Base-by-base conservation (phyloP, 225 moss, liverwort and hornwort species). In the Marchantia paleacea region DNA sequence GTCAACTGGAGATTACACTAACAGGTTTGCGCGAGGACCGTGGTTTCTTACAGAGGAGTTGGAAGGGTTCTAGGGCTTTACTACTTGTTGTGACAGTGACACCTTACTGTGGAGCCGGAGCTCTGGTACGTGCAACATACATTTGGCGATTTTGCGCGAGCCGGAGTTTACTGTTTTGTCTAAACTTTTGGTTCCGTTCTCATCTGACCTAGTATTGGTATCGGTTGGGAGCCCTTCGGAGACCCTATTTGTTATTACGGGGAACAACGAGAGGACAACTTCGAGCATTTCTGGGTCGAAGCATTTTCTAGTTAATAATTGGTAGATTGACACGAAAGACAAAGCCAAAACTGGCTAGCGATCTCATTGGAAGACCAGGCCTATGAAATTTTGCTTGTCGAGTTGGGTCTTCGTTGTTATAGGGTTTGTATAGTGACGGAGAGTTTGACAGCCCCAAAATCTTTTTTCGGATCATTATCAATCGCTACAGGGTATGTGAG, bases 21-120 rank as follows among this genome's bases (percentile, higher is more conserved):
- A 47, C 63, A 77, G 49, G 63, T 77, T n/a, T 77, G 39, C 52
- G 12, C n/a, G n/a, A 24, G 77, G 13, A 49, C 62, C 64, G 77
- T 54, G 8, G 76, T 75, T 57, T 75, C 14, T 3, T 4, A 29
- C 7, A 28, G 28, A 31, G 75, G 57, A 75, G 57, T 16, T 31
- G 29, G 19, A 57, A 31, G 22, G 50, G 55, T 26, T 30, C 14
- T 39, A 76, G 60, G 18, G 20, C 61, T 62, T 47, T 47, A 47
- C 7, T 16, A 29, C 30, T 13, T 49, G 70, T 8, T 49, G n/a
- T 0, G 19, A 19, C 47, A 22, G 20, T 49, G 77, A 63, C 63
- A 70, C n/a, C 50, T 55, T 28, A 29, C 52, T 71, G 15, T 49
- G 16, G 8, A 71, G 39, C 48, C 71, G 4, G 14, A 25, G 68